These are phyloP conservation scores for Exophiala oligosperma DNA, from an alignment of 2,329 filamentous ascomycete genomes.

Conservation along the genomic window DNA sequence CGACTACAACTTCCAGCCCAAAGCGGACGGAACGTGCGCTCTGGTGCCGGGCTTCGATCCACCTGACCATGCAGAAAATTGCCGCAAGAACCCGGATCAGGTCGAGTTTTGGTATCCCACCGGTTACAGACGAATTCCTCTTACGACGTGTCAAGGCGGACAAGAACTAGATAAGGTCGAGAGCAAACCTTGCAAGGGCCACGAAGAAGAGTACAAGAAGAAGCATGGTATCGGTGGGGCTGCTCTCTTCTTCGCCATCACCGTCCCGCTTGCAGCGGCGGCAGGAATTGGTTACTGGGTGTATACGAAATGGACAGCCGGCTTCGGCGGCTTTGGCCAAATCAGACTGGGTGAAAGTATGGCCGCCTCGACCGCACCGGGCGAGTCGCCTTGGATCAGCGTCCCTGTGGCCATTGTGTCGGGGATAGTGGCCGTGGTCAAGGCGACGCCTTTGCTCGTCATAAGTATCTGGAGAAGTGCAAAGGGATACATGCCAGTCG, in stretches of 20 bases:
- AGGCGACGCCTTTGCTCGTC: conserved; percentile 70
- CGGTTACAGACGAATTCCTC: conserved; percentile 84
- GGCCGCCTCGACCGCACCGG: conserved; percentile 35
- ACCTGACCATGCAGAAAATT: conserved; percentile 59
- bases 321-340: conserved; percentile 80
- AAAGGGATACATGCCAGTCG: conserved; percentile 52
- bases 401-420: conserved; percentile 79
- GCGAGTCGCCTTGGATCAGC: conserved; percentile 75
- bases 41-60: conserved; percentile 74
- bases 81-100: conserved; percentile 64
- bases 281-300: conserved; percentile 69
- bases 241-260: conserved; percentile 81
- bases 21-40: conserved; percentile 72
- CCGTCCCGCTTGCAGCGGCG: conserved; percentile 72
- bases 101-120: conserved; percentile 80
- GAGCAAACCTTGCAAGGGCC: conserved; percentile 68
- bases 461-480: conserved; percentile 71
- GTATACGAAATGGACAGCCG: conserved; percentile 65
- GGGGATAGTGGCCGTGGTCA: conserved; percentile 74
- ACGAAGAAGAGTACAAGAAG: conserved; percentile 79
- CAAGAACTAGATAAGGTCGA: conserved; percentile 69
- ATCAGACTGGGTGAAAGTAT: conserved; percentile 77
- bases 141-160: conserved; percentile 82
- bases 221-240: conserved; percentile 69
- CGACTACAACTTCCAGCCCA: conserved; percentile 89